Base-by-base conservation (phyloP, 805 yeast genomes). In the Nakazawaea wickerhamii region DNA sequence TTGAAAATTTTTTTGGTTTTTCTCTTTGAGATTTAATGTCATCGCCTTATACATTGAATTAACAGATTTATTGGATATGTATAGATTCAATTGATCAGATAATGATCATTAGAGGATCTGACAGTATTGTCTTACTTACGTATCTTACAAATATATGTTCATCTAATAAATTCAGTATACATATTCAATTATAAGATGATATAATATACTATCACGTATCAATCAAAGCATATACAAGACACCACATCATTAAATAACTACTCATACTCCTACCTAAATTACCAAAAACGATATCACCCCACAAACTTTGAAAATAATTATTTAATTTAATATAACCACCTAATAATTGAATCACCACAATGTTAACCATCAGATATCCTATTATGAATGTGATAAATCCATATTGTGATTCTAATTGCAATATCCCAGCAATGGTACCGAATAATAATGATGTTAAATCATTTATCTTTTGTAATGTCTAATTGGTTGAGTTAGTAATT, bases 161-260 rank as follows among this genome's bases (percentile, higher is more conserved):
- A n/a, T n/a, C n/a, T n/a, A n/a, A n/a, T n/a, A n/a, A n/a, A n/a
- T n/a, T n/a, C n/a, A n/a, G n/a, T n/a, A n/a, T n/a, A n/a, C n/a
- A n/a, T n/a, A n/a, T n/a, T n/a, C n/a, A n/a, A n/a, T n/a, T n/a
- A n/a, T n/a, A n/a, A n/a, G n/a, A n/a, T n/a, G n/a, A n/a, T n/a
- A 35, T 23, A 19, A 13, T 5, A 2, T 13, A 26, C 22, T 10
- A 5, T 18, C 30, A 41, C n/a, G 30, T 36, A 41, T 36, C 36
- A 5, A 73, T 71, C 42, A 75, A 50, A 1, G 77, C 79, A 50
- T 65, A 68, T 13, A 74, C 61, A 45, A 77, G 59, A 38, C 81
- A 75, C 84, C 84, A 77, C 52, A 77, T 68, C 71, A 77, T 71
- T 7, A 73, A 63, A 49, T 63, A 77, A 33, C 79, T 72, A 10